Conservation (phyloP, 768 basidiomycete genomes). For the Kwoniella newhampshirensis region DNA sequence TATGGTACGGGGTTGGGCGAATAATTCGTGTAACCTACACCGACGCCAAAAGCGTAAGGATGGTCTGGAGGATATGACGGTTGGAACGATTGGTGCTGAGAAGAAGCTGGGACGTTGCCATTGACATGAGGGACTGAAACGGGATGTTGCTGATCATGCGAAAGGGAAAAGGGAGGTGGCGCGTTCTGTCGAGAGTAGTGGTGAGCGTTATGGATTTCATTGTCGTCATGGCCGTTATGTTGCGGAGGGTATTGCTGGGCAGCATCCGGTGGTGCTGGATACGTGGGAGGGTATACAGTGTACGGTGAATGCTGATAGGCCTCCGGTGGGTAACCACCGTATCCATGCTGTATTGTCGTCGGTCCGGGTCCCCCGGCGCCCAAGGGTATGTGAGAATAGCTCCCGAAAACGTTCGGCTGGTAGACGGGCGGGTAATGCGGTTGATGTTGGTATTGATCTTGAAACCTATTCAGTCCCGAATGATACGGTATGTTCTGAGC, state of each 20-base stretch:
- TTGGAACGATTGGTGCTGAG: conserved; percentile 19
- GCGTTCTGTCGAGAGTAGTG: background rate
- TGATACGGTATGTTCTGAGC: conserved; percentile 8
- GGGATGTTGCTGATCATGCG: conserved; percentile 3
- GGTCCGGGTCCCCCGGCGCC: conserved; percentile 40
- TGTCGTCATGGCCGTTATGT: conserved; percentile 7
- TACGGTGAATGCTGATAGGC: conserved; percentile 7
- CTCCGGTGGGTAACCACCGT: conserved; percentile 18
- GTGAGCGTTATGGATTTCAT: background rate
- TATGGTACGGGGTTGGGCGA: conserved; percentile 16
- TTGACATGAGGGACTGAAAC: conserved; percentile 1
- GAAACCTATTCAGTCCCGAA: conserved; percentile 8
- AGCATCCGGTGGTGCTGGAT: conserved; percentile 6
- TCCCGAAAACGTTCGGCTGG: conserved; percentile 10
- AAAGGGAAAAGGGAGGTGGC: conserved; percentile 3
- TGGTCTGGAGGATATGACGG: conserved; percentile 28
- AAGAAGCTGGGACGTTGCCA: conserved; percentile 6
- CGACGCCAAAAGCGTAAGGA: conserved; percentile 42
- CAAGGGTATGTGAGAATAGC: conserved; percentile 28
- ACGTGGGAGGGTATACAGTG: conserved; percentile 3
- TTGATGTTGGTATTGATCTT: conserved; percentile 14
- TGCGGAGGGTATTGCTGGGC: background rate
- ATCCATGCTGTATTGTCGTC: conserved; percentile 43
- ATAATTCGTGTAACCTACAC: conserved; percentile 32
- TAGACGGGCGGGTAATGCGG: conserved; percentile 19